Evolutionary conservation across 2,329 filamentous ascomycete species (phyloP).

Genomic region (Aspergillus fructus): DNA sequence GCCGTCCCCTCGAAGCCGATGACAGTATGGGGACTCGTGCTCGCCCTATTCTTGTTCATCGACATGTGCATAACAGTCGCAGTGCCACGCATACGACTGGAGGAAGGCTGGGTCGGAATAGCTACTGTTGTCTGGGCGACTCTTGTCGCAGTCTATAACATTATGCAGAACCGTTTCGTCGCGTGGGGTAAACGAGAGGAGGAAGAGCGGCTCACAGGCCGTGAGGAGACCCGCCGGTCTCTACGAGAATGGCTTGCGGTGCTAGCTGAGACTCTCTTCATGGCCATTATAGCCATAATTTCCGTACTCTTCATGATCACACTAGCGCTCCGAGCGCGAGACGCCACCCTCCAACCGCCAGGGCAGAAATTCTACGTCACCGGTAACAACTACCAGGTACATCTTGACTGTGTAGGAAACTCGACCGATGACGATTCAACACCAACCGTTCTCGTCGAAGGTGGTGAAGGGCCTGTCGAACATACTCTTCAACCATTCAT

Average conservation of each 20-base stretch:
- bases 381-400: conserved; percentile 78
- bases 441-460: conserved; percentile 86
- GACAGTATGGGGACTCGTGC: conserved; percentile 68
- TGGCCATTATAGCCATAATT: conserved; percentile 67
- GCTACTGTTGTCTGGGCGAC: conserved; percentile 80
- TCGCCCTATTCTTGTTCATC: conserved; percentile 66
- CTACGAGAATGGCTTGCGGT: conserved; percentile 83
- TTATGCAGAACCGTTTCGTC: conserved; percentile 77
- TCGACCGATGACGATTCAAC: conserved; percentile 45
- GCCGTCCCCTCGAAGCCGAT: conserved; percentile 76
- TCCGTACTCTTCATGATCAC: conserved; percentile 75
- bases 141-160: conserved; percentile 74
- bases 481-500: conserved; percentile 78
- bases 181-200: conserved; percentile 91
- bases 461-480: conserved; percentile 76
- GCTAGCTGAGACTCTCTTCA: conserved; percentile 68
- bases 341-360: conserved; percentile 70
- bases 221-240: conserved; percentile 79
- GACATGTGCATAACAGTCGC: conserved; percentile 78
- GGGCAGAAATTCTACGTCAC: conserved; percentile 81
- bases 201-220: conserved; percentile 86
- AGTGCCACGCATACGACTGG: conserved; percentile 70
- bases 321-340: conserved; percentile 75
- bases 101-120: conserved; percentile 92
- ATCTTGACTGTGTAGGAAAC: conserved; percentile 76